Conservation (phyloP, 345 rosid genomes). For the Eucalyptus shirleyi region DNA sequence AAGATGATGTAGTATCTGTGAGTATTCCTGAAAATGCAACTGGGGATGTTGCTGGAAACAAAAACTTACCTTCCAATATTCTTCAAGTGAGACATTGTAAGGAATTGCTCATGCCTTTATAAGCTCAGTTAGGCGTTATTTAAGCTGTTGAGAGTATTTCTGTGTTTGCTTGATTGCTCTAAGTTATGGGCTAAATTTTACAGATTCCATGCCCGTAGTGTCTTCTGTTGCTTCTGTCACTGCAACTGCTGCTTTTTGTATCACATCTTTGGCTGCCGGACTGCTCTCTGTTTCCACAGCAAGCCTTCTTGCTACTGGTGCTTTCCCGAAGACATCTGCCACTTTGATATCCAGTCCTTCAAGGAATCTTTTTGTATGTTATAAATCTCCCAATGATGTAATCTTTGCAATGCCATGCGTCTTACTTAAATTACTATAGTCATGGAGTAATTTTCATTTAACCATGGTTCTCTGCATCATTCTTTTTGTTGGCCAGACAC, state of each 20-base stretch:
- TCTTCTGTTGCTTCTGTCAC: constrained; percentile 33
- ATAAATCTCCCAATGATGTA: neutral
- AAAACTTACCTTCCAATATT: constrained; percentile 57
- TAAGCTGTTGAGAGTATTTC: neutral
- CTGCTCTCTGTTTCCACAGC: constrained; percentile 75
- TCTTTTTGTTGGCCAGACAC: neutral
- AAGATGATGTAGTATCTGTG: constrained; percentile 25
- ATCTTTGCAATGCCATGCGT: neutral
- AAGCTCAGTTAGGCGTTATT: neutral
- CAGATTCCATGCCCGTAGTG: constrained; percentile 64
- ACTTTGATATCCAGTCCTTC: constrained; percentile 53
- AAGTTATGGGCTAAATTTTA: neutral
- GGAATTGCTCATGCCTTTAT: neutral
- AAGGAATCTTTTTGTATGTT: constrained; percentile 70
- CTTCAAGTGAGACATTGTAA: constrained; percentile 77
- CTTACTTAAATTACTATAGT: neutral
- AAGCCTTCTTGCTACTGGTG: constrained; percentile 60
- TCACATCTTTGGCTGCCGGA: constrained; percentile 48
- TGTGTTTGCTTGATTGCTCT: neutral
- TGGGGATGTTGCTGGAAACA: constrained; percentile 84
- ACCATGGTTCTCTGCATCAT: neutral
- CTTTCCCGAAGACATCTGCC: constrained; percentile 49
- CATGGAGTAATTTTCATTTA: neutral
- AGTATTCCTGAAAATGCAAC: constrained; percentile 72
- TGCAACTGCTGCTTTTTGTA: constrained; percentile 39